A percentile compares a stretch with the other conserved stretches of the same genome.
These are phyloP conservation scores for Ricinus communis DNA, from an alignment of 345 rosid species.

Conservation along the genomic window DNA sequence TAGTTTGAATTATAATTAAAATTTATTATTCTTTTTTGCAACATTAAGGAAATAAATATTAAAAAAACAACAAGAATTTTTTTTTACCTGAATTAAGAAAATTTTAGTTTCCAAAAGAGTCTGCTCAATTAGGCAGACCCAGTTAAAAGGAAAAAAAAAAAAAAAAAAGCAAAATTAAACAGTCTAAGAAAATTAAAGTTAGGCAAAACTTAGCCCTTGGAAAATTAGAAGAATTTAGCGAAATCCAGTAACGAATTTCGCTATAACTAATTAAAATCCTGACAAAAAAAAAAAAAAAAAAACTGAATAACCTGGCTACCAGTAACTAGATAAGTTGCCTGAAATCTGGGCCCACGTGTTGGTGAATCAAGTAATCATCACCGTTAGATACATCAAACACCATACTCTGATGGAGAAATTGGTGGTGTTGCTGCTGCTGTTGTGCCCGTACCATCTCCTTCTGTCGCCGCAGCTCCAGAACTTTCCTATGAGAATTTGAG, in stretches of 20 bases:
- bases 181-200: slow-evolving; percentile 25
- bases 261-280: slow-evolving; percentile 11
- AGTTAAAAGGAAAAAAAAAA: no score
- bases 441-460: slow-evolving; percentile 25
- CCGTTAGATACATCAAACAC: slow-evolving; percentile 66
- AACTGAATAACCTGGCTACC: slow-evolving; percentile 17
- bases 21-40: no score
- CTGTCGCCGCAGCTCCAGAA: slow-evolving; percentile 49
- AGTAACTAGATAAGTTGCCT: slow-evolving; percentile 62
- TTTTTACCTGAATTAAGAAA: slow-evolving; percentile 25
- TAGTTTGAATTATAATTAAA: no score
- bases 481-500: slow-evolving; percentile 77
- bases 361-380: slow-evolving; percentile 85
- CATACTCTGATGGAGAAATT: slow-evolving; percentile 42
- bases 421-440: slow-evolving; percentile 21
- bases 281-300: slow-evolving; percentile 15
- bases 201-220: slow-evolving; percentile 30
- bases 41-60: no score
- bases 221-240: slow-evolving; percentile 16
- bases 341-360: slow-evolving; percentile 79
- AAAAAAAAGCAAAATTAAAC: neutral
- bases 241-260: slow-evolving; percentile 31
- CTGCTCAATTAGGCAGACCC: slow-evolving; percentile 22
- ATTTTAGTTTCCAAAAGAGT: slow-evolving; percentile 21
- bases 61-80: neutral